Evolutionary conservation across 345 rosid species (phyloP), one percentile per base, ranked within the genome.

Genomic region (Arabis alpina): DNA sequence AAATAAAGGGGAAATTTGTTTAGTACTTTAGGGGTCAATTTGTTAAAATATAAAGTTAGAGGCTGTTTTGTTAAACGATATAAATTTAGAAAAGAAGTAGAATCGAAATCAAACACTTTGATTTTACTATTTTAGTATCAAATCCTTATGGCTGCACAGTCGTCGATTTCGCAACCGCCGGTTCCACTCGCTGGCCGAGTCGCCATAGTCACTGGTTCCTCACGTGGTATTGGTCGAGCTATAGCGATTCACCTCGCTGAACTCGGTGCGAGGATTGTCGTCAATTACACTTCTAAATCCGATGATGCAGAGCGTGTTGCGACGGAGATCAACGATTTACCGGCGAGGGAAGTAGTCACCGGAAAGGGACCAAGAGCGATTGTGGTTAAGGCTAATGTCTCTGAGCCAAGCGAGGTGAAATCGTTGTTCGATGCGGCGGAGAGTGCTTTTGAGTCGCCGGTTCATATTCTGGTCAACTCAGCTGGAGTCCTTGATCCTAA

Each of bases 171-270:
- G 25, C 52, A 37, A 55, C 61, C 72, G 32, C 40, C 36, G 15
- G 70, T 68, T 52, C 80, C 83, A 1, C 89, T 88, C 4, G 55
- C 63, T 6, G 87, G 85, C 34, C 74, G 91, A 57, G 85, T 85
- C 32, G 97, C 89, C 16, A 80, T 91, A 3, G 82, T 86, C 19
- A 88, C 95, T 0, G 91, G 97, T 0, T 89, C 81, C 3, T 88
- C 92, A 0, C 81, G 91, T 5, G 95, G 95, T 11, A 88, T 84
- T 11, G 97, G 97, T 7, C 81, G 80, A 19, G 84, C 84, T 28
- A 80, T 91, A 6, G 82, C 85, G 49, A 54, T 59, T n/a, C 87
- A 85, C 60, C 87, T 91, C 13, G 82, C 79, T 47, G 83, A 83
- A 56, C 97, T 87, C 13, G 89, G 91, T 28, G 95, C 91, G 8